Base-by-base conservation (phyloP, 179 eudicot species). In the Pouteria campechiana region DNA sequence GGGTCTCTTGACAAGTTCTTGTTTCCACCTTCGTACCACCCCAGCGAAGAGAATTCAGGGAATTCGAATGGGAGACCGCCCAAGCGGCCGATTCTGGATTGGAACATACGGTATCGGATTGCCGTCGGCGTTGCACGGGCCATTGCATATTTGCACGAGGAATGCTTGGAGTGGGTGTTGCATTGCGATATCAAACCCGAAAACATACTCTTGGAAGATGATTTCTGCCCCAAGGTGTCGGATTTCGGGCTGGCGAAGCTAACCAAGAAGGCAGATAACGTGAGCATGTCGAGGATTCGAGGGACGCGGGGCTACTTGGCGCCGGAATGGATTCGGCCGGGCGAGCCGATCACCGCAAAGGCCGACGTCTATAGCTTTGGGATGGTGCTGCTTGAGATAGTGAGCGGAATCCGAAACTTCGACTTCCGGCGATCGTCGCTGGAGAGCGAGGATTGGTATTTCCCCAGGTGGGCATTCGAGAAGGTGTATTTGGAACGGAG, bases 291-390 rank as follows among this genome's bases (percentile, higher is more conserved):
- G 0, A 34, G 69, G 23, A 63, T 87, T 4, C 76, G 93, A 1
- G 96, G 96, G 10, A 87, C 96, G 0, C 75, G 86, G 0, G 96
- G 96, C 16, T 87, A 87, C 68, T 55, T 87, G 66, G 96, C 96
- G 0, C 96, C 96, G 1, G 96, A 87, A 59, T 87, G 96, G 90
- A 45, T 63, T 0, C 73, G 69, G 16, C 62, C 49, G 9, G 90
- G 38, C 53, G 70, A 47, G 78, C 56, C 80, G 0, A 77, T 83
- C 45, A 76, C 96, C 0, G 63, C 96, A 1, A 83, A 87, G 37
- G 89, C 85, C 0, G 96, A 87, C 19, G 96, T 87, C 29, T 87
- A 72, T 32, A 87, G 96, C 25, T 87, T 79, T 3, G 94, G 94
- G 18, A 60, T 87, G 87, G 94, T 87, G 12, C 30, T 87, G 37